Base-by-base conservation (phyloP, 805 yeast species). In the Tanozyma kutaoensis region DNA sequence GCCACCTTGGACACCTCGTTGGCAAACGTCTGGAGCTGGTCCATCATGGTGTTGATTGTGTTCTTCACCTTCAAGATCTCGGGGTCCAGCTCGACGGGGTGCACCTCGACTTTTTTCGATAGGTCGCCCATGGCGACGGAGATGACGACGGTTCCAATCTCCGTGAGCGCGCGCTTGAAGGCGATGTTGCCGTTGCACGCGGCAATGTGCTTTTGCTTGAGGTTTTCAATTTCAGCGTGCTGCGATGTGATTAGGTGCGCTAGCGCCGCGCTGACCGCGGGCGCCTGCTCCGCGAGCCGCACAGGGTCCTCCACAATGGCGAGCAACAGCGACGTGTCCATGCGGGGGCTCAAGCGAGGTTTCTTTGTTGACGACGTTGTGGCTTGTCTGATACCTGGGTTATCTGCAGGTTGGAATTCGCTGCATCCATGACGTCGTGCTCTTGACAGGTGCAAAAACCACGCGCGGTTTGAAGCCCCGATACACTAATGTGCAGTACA, bases 91-190 rank as follows among this genome's bases (percentile, higher is more conserved):
- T 78, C 86, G 23, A 68, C 72, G 15, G 70, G 63, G 45, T 76
- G 82, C 31, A 79, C 68, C 31, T 69, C 73, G 15, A 81, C 93
- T 45, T 80, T 80, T 40, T 80, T 80, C 17, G 84, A 71, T 40
- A 82, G 60, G 44, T 82, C 93, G 27, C 95, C 95, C 68, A 74
- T 76, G 12, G 93, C 91, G 14, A 82, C 94, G 11, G 88, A 80
- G 22, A 79, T 76, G 13, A 82, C 86, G 13, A 82, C 93, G 20
- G 81, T 77, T 15, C 93, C 93, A 18, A 82, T 78, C 42, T 82
- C 93, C 30, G 72, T 66, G 19, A 79, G 53, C 4, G 86, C 85
- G 42, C 69, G 67, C 40, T 72, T 74, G 42, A 72, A 74, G 4
- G 85, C 86, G 30, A 69, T 64, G 48, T 79, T 78, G 25, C 84